Base-by-base conservation (phyloP, 176 grass and related monocot genomes). In the Ananas comosus region DNA sequence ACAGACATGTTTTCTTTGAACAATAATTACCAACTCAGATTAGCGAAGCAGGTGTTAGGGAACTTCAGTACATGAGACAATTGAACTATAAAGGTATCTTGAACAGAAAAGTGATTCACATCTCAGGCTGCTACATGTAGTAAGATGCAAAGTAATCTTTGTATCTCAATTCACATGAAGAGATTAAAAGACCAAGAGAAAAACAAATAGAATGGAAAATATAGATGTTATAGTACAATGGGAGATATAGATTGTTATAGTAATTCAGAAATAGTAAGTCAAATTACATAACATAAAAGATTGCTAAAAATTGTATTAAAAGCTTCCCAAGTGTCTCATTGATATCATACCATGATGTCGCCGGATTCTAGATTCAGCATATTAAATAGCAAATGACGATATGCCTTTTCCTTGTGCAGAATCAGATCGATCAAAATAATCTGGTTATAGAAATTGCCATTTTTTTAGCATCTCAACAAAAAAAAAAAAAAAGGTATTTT, bases 371-470 rank as follows among this genome's bases (percentile, higher is more conserved):
- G 75, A 75, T 74, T 75, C 69, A 96, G 74, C 68, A 89, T 81
- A 80, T 96, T 96, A 69, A 89, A 89, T 51, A 92, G 68, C 63
- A 96, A 74, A 81, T 96, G 92, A 0, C 86, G 88, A 70, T 96
- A 92, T 0, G 92, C 92, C 71, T 83, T 88, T 53, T 82, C 82
- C 81, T 96, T 96, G 83, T 96, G 92, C 22, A 92, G 79, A 71
- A 92, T 81, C 47, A 96, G 76, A 85, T 96, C 92, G 11, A 96
- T 96, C 86, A 96, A 80, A 73, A 96, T 89, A 84, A 96, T 92
- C 92, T 96, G 66, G 17, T 17, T 10, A 14, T 18, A 61, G 17
- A 61, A 61, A 61, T 27, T 71, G 0, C 12, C 49, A 13, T 27
- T 53, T 53, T 24, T 14, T 27, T 19, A 71, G 0, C 24, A 19